Conservation (phyloP, 108 stramenopile species). For the Nannochloropsis gaditana region DNA sequence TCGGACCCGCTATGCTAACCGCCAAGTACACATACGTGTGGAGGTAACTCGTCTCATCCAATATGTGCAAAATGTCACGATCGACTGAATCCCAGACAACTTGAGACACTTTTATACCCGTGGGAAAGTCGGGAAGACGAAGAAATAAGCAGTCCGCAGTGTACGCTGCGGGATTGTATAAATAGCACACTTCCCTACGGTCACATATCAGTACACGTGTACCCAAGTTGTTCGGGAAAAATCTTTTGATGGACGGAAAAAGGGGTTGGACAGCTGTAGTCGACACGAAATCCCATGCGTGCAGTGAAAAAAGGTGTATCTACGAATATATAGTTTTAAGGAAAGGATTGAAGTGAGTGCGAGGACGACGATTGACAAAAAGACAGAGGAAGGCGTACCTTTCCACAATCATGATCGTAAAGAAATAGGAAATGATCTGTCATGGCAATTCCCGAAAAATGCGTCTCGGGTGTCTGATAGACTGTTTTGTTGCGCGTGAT, state of each 20-base stretch:
- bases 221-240: conserved; percentile 61
- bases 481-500: too few species aligned
- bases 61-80: conserved; percentile 51
- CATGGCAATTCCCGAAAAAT: not conserved
- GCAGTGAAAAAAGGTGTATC: conserved; percentile 57
- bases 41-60: conserved; percentile 37
- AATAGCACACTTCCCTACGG: conserved; percentile 34
- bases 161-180: conserved; percentile 57
- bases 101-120: not conserved
- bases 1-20: conserved; percentile 54
- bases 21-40: conserved; percentile 58
- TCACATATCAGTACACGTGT: conserved; percentile 60
- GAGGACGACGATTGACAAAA: conserved; percentile 43
- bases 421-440: not conserved
- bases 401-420: conserved; percentile 46
- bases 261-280: conserved; percentile 56
- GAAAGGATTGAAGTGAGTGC: conserved; percentile 42
- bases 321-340: conserved; percentile 56
- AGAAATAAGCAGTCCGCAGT: conserved; percentile 24
- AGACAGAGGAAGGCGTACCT: conserved; percentile 44
- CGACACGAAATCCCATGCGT: conserved; percentile 45
- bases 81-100: conserved; percentile 61
- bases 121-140: not conserved
- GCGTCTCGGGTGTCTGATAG: too few species aligned
- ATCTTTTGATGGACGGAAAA: conserved; percentile 24